phyloP scores from a whole-genome alignment of 371 early-diverging fungal species.

The Mortierella sp. region DNA sequence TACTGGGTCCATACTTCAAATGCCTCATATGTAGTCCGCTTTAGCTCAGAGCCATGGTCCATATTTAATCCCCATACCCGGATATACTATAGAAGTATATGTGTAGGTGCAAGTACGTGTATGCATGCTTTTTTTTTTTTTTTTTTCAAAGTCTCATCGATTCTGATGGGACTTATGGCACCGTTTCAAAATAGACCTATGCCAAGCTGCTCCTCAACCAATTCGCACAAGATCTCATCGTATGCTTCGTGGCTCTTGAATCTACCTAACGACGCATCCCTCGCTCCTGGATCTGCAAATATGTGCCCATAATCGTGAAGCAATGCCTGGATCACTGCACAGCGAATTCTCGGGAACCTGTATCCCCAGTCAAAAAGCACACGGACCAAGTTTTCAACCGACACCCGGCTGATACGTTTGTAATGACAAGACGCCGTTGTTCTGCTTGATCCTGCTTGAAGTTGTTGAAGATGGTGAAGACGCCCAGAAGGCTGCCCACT shows the following conservation, averaged over 20 bases:
- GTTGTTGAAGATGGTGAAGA: too few relatives aligned
- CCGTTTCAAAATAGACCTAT: neutral
- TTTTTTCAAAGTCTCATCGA: too few relatives aligned
- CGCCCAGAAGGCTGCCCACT: too few relatives aligned
- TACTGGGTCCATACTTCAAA: too few relatives aligned
- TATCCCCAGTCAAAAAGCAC: conserved; percentile 44
- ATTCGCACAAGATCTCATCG: conserved; percentile 4
- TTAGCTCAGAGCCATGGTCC: too few relatives aligned
- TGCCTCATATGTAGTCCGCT: too few relatives aligned
- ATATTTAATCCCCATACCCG: too few relatives aligned
- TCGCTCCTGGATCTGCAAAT: neutral
- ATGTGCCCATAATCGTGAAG: neutral
- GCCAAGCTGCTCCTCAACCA: conserved; percentile 10
- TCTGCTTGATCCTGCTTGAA: too few relatives aligned
- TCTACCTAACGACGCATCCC: conserved; percentile 2
- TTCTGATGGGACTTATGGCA: neutral
- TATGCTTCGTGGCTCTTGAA: conserved; percentile 23
- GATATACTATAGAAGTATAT: too few relatives aligned
- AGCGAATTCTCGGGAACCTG: conserved; percentile 25
- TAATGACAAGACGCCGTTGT: too few relatives aligned
- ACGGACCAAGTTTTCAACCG: conserved; percentile 12
- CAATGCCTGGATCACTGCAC: conserved; percentile 15
- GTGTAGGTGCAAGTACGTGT: too few relatives aligned
- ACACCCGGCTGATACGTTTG: conserved; percentile 4
- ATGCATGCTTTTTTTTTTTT: too few relatives aligned